Conservation (phyloP, 352 stramenopile genomes). For the Globisporangium viniferum region DNA sequence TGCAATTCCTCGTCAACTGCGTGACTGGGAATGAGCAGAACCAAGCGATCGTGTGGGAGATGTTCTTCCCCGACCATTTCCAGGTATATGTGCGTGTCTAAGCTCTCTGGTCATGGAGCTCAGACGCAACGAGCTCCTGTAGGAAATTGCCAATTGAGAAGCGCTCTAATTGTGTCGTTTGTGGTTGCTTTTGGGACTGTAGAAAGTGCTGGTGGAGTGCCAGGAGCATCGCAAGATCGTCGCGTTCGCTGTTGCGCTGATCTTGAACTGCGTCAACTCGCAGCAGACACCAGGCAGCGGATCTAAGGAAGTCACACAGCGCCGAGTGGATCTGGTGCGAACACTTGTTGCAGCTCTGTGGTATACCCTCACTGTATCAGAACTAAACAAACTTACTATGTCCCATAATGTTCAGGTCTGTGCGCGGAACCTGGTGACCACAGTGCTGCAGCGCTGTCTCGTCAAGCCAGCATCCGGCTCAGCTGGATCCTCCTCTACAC, state of each 20-base stretch:
- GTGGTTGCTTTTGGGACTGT: background rate
- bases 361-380: background rate
- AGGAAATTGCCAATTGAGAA: background rate
- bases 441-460: slow-evolving; percentile 73
- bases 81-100: slow-evolving; percentile 30
- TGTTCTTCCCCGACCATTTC: slow-evolving; percentile 70
- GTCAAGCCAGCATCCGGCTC: slow-evolving; percentile 22
- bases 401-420: slow-evolving; percentile 33
- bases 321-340: slow-evolving; percentile 53
- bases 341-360: background rate
- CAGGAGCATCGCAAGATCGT: slow-evolving; percentile 76
- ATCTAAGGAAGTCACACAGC: slow-evolving; percentile 18
- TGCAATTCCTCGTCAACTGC: slow-evolving; percentile 77
- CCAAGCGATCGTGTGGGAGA: slow-evolving; percentile 46
- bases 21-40: slow-evolving; percentile 43
- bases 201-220: slow-evolving; percentile 84
- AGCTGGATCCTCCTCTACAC: background rate
- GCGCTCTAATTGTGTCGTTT: background rate
- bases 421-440: slow-evolving; percentile 66
- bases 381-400: background rate
- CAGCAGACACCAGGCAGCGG: background rate
- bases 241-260: slow-evolving; percentile 55
- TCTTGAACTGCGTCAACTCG: slow-evolving; percentile 70
- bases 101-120: background rate
- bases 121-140: no score